phyloP scores from a whole-genome alignment of 1,284 basidiomycete species.

The Moesziomyces globuligerus region DNA sequence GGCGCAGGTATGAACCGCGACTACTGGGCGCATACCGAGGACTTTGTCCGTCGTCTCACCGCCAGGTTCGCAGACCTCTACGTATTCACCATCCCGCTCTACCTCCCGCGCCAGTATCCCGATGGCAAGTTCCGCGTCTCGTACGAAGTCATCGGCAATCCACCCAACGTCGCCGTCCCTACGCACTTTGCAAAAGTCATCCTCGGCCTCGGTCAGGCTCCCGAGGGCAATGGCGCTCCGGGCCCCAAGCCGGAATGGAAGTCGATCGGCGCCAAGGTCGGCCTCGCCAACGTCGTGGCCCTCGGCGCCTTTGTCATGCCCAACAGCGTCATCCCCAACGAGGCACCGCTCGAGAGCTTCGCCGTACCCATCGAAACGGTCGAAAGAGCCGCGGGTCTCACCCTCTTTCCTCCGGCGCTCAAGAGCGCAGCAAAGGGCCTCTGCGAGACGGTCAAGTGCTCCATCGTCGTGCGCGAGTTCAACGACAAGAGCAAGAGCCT shows the following conservation, averaged over 20 bases:
- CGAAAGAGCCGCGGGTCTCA: constrained; percentile 88
- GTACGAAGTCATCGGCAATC: constrained; percentile 85
- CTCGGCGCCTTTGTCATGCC: constrained; percentile 65
- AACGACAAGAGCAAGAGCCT: constrained; percentile 41
- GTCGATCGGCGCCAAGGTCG: constrained; percentile 15
- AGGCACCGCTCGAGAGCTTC: constrained; percentile 59
- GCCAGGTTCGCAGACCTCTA: constrained; percentile 89
- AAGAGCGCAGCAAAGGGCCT: constrained; percentile 85
- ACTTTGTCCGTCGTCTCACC: constrained; percentile 92
- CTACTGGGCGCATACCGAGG: constrained; percentile 77
- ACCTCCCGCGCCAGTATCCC: constrained; percentile 82
- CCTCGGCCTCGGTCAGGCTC: constrained; percentile 70
- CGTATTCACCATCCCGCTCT: constrained; percentile 97
- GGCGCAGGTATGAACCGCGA: constrained; percentile 97
- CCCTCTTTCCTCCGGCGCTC: constrained; percentile 84
- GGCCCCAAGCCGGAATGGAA: constrained; percentile 33
- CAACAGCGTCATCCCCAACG: constrained; percentile 65
- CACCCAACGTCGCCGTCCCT: constrained; percentile 88
- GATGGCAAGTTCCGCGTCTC: constrained; percentile 96
- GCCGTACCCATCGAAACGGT: constrained; percentile 79
- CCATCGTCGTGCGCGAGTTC: constrained; percentile 63
- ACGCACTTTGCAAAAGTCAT: constrained; percentile 99
- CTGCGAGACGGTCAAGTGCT: constrained; percentile 71
- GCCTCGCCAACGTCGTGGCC: constrained; percentile 30
- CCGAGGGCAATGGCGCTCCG: constrained; percentile 5